phyloP scores from a whole-genome alignment of 2,329 filamentous ascomycete species.

The Zymoseptoria passerinii region DNA sequence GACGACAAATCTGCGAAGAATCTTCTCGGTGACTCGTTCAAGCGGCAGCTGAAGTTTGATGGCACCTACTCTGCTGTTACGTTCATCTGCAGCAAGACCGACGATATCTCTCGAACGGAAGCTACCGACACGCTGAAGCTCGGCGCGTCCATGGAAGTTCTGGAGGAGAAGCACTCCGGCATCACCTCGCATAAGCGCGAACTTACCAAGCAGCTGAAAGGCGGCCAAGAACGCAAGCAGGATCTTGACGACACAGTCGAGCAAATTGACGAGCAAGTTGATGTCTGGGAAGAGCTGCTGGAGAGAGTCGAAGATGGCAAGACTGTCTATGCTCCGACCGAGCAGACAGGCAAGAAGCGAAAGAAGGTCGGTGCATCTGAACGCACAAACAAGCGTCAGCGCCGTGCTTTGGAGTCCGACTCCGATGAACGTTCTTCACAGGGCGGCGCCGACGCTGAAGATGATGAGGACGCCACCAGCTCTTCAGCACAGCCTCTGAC shows the following conservation, averaged over 20 bases:
- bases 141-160: slow-evolving; percentile 25
- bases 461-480: slow-evolving; percentile 1
- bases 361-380: slow-evolving; percentile 21
- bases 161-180: slow-evolving; percentile 24
- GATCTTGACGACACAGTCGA: slow-evolving; percentile 30
- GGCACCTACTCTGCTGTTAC: slow-evolving; percentile 47
- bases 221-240: slow-evolving; percentile 29
- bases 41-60: slow-evolving; percentile 52
- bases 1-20: slow-evolving; percentile 52
- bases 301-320: slow-evolving; percentile 35
- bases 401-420: slow-evolving; percentile 19
- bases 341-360: slow-evolving; percentile 3
- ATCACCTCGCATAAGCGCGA: slow-evolving; percentile 12
- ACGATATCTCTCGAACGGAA: slow-evolving; percentile 48
- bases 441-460: slow-evolving; percentile 14
- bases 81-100: slow-evolving; percentile 57
- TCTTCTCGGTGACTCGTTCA: slow-evolving; percentile 50
- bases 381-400: slow-evolving; percentile 9
- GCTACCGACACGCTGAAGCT: slow-evolving; percentile 34
- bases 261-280: slow-evolving; percentile 36
- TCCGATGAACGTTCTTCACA: slow-evolving; percentile 15
- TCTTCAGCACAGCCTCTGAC: slow-evolving; percentile 33
- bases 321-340: slow-evolving; percentile 34
- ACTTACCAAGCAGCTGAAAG: slow-evolving; percentile 17
- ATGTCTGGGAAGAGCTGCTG: slow-evolving; percentile 38